Conservation (phyloP, 2,329 filamentous ascomycete genomes). For the Hortaea sp. region DNA sequence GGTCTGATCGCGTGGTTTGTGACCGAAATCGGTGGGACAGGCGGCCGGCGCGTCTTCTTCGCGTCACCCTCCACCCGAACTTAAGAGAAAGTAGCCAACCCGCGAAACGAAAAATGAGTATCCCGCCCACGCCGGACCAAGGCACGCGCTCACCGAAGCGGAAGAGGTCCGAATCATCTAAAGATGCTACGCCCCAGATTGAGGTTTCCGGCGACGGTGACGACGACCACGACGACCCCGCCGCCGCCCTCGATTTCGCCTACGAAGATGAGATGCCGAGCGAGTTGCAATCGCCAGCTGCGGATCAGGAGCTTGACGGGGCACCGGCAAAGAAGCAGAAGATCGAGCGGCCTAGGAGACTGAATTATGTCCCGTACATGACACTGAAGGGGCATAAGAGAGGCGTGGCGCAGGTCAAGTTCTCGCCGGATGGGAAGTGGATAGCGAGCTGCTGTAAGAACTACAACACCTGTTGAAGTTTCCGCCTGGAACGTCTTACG, state of each 20-base stretch:
- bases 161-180: conserved; percentile 10
- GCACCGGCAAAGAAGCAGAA: conserved; percentile 12
- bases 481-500: conserved; percentile 1
- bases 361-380: conserved; percentile 61
- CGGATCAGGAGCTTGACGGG: conserved; percentile 10
- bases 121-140: neutral
- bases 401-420: conserved; percentile 73
- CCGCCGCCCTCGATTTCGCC: conserved; percentile 17
- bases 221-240: conserved; percentile 6
- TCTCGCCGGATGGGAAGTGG: conserved; percentile 82
- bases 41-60: too few species aligned
- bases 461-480: neutral
- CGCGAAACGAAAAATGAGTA: conserved; percentile 3
- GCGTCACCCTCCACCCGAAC: too few species aligned
- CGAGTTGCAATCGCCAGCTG: conserved; percentile 17
- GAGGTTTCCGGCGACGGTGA: neutral
- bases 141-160: conserved; percentile 19
- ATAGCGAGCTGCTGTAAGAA: conserved; percentile 69
- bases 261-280: conserved; percentile 23
- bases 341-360: conserved; percentile 40
- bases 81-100: too few species aligned
- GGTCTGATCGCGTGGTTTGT: too few species aligned
- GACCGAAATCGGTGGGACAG: too few species aligned
- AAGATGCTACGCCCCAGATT: conserved; percentile 5
- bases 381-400: conserved; percentile 67